Base-by-base conservation (phyloP, 2,329 filamentous ascomycete genomes). In the Aspergillus fischeri region DNA sequence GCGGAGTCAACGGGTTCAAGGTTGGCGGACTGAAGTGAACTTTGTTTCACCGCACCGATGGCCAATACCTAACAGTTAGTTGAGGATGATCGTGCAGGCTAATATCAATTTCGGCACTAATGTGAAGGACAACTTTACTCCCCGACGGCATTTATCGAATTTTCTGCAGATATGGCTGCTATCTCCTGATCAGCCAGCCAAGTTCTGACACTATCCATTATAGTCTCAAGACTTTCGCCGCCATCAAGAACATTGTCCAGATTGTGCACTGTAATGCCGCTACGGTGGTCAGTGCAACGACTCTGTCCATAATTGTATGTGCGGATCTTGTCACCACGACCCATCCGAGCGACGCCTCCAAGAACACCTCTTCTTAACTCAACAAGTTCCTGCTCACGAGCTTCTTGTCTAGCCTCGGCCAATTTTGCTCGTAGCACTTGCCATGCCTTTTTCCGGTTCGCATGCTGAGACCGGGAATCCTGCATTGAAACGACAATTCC, bases 361-460 rank as follows among this genome's bases (percentile, higher is more conserved):
- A 96, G 83, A 3, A 92, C 91, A 62, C 87, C 91, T 70, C 92
- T 84, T 55, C 92, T 81, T 74, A 97, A 73, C 24, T 80, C 82
- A 20, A 87, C 81, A 28, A 92, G 83, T 71, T 93, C 86, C 65
- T 91, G 90, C 73, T 99, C 93, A 32, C 91, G 84, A 62, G 88
- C 87, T 71, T 96, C 92, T 49, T 92, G 83, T 56, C 89, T 83
- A 66, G 84, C 81, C 74, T 94, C 89, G 2, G 92, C 94, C 21
- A 97, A 78, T 52, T 90, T 87, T 14, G 91, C 89, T 24, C 92
- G 86, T 56, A 99, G 79, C 49, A 99, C 70, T 65, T 86, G 83
- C 92, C 94, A 97, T 1, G 94, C 94, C 59, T 86, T 86, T 60
- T 92, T 89, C 48, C 92, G 85, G 75, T 99, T 99, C 63, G 90